Percentiles rank a stretch among this genome's conserved stretches.
These are phyloP conservation scores for Rutidosis leptorrhynchoides DNA, from an alignment of 129 eudicot genomes.

Conservation along the genomic window DNA sequence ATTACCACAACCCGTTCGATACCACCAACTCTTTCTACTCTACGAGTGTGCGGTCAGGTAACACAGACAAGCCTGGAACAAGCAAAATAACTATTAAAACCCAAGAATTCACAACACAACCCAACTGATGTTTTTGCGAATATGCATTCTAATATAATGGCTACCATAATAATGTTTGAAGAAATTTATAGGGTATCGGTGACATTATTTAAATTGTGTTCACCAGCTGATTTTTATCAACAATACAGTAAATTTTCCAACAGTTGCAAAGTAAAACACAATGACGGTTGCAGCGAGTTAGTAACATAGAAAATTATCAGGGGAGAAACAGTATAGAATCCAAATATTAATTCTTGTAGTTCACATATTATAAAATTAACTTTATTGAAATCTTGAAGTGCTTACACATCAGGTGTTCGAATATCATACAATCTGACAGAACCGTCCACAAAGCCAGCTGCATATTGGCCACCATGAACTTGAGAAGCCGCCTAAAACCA, in stretches of 20 bases:
- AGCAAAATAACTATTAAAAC: constrained; percentile 15
- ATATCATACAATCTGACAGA: constrained; percentile 82
- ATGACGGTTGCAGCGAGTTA: background rate
- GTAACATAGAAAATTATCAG: no score
- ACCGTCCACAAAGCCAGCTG: constrained; percentile 92
- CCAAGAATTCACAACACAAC: background rate
- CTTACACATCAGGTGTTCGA: constrained; percentile 87
- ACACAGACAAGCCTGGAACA: constrained; percentile 67
- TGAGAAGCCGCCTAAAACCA: constrained; percentile 78
- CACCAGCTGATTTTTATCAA: no score
- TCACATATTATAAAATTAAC: background rate
- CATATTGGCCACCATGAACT: constrained; percentile 83
- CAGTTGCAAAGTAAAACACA: background rate
- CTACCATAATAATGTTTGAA: background rate
- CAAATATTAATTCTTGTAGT: background rate
- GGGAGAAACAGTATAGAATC: no score
- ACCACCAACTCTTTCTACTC: constrained; percentile 60
- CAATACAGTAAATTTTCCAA: no score
- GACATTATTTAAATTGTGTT: background rate
- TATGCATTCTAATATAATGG: constrained; percentile 1
- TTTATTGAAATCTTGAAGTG: background rate
- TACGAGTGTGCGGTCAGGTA: constrained; percentile 61
- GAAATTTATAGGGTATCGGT: background rate
- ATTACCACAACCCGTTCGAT: constrained; percentile 79
- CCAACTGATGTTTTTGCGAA: background rate